Conservation (phyloP, 2,329 filamentous ascomycete genomes). For the Phialophora chinensis region DNA sequence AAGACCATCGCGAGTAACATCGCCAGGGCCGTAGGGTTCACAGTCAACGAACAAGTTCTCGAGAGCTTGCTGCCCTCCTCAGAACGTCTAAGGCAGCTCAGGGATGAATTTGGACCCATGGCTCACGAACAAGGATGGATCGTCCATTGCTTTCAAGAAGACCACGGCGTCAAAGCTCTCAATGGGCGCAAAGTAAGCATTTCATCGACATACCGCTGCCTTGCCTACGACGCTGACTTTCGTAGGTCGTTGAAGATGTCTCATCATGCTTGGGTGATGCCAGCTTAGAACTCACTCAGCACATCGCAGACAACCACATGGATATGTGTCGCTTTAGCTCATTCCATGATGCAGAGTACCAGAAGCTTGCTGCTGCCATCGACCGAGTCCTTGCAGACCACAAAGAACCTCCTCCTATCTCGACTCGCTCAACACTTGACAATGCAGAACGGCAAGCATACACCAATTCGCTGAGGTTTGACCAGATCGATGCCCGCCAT, state of each 20-base stretch:
- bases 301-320: conserved; percentile 46
- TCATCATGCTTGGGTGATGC: conserved; percentile 47
- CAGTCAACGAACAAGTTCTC: conserved; percentile 46
- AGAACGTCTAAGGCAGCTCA: conserved; percentile 44
- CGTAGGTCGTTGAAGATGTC: conserved; percentile 46
- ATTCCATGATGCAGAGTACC: conserved; percentile 43
- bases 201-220: neutral
- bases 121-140: conserved; percentile 42
- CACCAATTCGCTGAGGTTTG: conserved; percentile 46
- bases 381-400: neutral
- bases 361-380: conserved; percentile 40
- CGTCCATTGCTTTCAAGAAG: conserved; percentile 49
- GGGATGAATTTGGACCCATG: conserved; percentile 42
- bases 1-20: conserved; percentile 13
- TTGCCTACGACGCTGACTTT: neutral
- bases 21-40: conserved; percentile 33
- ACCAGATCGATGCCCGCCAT: conserved; percentile 49
- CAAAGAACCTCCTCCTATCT: neutral
- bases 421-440: neutral
- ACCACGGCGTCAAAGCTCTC: conserved; percentile 36
- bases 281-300: conserved; percentile 43
- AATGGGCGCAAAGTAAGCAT: conserved; percentile 31
- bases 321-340: conserved; percentile 47
- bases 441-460: conserved; percentile 25
- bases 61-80: conserved; percentile 44